phyloP scores from a whole-genome alignment of 2,329 filamentous ascomycete genomes.

The Fusarium lyarnte region DNA sequence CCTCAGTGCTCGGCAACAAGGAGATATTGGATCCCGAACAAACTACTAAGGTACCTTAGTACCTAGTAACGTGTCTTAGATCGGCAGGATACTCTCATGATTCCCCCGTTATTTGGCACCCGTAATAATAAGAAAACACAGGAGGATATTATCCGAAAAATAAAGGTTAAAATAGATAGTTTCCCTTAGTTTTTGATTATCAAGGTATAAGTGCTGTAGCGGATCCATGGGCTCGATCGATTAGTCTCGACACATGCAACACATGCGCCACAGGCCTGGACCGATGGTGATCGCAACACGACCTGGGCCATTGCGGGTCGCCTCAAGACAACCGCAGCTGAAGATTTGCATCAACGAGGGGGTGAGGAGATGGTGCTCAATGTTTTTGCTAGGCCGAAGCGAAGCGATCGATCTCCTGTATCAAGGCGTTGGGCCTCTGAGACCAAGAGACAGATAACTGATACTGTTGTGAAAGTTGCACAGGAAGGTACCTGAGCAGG shows the following conservation, averaged over 20 bases:
- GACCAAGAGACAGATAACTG: not conserved
- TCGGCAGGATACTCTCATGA: not conserved
- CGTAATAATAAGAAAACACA: not conserved
- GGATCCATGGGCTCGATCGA: constrained; percentile 15
- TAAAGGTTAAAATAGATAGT: constrained; percentile 5
- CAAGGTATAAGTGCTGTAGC: not conserved
- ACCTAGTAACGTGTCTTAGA: not conserved
- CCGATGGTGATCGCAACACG: constrained; percentile 2
- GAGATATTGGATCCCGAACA: not conserved
- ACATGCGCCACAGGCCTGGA: constrained; percentile 34
- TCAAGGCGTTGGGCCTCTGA: not conserved
- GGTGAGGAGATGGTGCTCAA: not conserved
- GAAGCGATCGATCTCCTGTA: not conserved
- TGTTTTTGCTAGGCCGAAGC: not conserved
- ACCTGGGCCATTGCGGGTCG: constrained; percentile 33
- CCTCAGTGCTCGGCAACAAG: not conserved
- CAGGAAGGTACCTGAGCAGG: not conserved
- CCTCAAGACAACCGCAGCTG: not conserved
- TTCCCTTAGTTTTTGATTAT: not conserved
- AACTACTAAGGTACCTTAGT: not conserved
- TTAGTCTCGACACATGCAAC: constrained; percentile 36
- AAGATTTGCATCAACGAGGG: not conserved
- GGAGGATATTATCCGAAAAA: constrained; percentile 13
- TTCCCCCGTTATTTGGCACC: not conserved
- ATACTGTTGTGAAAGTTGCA: not conserved